Base-by-base conservation (phyloP, 2,329 filamentous ascomycete genomes). In the Aspergillus pseudoviridinutans region DNA sequence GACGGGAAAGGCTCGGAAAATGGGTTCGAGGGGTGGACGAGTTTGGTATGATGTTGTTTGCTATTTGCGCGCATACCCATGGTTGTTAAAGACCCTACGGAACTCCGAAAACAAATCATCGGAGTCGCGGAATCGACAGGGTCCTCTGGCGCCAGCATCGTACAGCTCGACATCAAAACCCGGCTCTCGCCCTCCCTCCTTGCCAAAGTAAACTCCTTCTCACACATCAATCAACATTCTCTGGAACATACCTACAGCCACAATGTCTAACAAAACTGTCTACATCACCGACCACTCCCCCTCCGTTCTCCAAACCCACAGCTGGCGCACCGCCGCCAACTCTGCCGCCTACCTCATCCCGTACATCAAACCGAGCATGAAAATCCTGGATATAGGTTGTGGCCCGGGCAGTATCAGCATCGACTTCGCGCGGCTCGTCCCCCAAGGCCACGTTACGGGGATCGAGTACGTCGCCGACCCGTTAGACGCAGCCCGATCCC, bases 21-120 rank as follows among this genome's bases (percentile, higher is more conserved):
- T 85, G 83, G 82, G 55, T 84, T 5, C 76, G 80, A 53, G 65
- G 68, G 17, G 67, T 82, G 0, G 82, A 85, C 62, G 81, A 82
- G 51, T 84, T 79, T 65, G 82, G 82, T 0, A 82, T 75, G 22
- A 80, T 82, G 78, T 51, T 84, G 1, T 84, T 80, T 60, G 73
- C 79, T 5, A 61, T 66, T n/a, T 67, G 63, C 28, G 59, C 57
- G 3, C 68, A 69, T 63, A 61, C 68, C 6, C 68, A 70, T 58
- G 68, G 69, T 1, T 67, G 66, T 58, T 29, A 10, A 10, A 29
- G 4, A 10, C 12, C 28, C 28, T 29, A 29, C 28, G 28, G 28
- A 29, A 29, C 10, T 29, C 28, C 28, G 28, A 29, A 12, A 12
- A 9, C 9, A 10, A 12, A 5, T 10, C 10, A 35, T 35, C 29